Conservation (phyloP, 106 monocot genomes). For the Narthecium ossifragum region DNA sequence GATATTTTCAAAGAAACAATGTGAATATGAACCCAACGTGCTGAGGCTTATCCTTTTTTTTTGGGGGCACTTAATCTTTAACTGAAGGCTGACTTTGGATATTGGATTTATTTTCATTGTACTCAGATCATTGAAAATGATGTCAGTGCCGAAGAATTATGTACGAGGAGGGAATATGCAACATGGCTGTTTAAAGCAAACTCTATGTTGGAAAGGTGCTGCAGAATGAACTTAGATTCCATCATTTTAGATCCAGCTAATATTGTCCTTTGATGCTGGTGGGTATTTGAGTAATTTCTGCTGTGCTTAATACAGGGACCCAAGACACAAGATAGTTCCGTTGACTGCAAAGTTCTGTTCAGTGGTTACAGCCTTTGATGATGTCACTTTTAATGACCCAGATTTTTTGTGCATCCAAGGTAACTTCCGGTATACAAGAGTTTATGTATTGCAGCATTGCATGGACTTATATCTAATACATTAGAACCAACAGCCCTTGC, state of each 20-base stretch:
- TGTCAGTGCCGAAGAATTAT: slow-evolving; percentile 60
- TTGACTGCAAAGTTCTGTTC: slow-evolving; percentile 26
- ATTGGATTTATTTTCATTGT: slow-evolving; percentile 16
- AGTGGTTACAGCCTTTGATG: slow-evolving; percentile 64
- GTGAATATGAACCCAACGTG: background rate
- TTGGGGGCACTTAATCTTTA: no score
- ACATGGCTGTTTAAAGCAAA: slow-evolving; percentile 85
- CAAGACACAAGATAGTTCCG: slow-evolving; percentile 56
- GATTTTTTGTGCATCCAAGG: slow-evolving; percentile 92
- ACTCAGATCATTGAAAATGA: slow-evolving; percentile 82
- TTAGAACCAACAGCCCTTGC: slow-evolving; percentile 56
- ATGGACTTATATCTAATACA: slow-evolving; percentile 3
- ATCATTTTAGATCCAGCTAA: no score
- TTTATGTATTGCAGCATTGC: background rate
- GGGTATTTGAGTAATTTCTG: background rate
- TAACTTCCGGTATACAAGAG: slow-evolving; percentile 15
- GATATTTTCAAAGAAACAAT: background rate
- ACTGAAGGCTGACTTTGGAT: slow-evolving; percentile 9
- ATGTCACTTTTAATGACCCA: slow-evolving; percentile 59
- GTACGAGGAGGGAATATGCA: slow-evolving; percentile 89
- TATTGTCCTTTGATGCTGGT: background rate
- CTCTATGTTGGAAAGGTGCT: slow-evolving; percentile 70
- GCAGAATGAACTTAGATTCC: background rate
- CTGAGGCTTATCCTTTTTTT: background rate
- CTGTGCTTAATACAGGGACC: slow-evolving; percentile 34